Evolutionary conservation across 371 early-diverging fungal species (phyloP), one percentile per base, ranked within the genome.

Genomic region (Entomophthora muscae): DNA sequence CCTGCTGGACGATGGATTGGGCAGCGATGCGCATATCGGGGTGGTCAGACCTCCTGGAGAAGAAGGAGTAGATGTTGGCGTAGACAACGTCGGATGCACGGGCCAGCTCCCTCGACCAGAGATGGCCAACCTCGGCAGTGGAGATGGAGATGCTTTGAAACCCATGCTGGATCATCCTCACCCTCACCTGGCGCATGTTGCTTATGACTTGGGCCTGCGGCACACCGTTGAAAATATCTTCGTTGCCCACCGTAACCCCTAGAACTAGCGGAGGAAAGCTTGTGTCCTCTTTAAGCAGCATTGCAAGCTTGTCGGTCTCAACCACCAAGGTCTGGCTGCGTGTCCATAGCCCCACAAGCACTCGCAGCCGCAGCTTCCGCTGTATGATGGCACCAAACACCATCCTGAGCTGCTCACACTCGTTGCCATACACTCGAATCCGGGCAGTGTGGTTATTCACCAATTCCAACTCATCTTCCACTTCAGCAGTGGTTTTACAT

Each of bases 51-150:
- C 10, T 10, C 17, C 12, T 27, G 60, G 31, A 33, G 42, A 59
- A 59, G 60, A 23, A 59, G n/a, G 60, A 24, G 7, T 59, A 32
- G 33, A 59, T 59, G 42, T 59, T 59, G 42, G 33, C 60, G 24
- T 32, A 30, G 2, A 59, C 5, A 22, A 59, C 23, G 26, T 59
- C 33, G 24, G 32, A 13, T 10, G 10, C 21, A 5, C 42, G 2
- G 23, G 42, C 42, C 23, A 59, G n/a, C 2, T 10, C 10, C 2
- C 5, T 1, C n/a, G 31, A 12, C 32, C 31, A 32, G 3, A 2
- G 21, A 22, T 30, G n/a, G 23, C 10, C 13, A 10, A 59, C 33
- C 24, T 59, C 60, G 42, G 42, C 60, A 27, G 31, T 32, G 12
- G 32, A 30, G 23, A 59, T 27, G 2, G 31, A 51, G 10, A 59